Percentiles rank a stretch among this genome's conserved stretches.
These are phyloP conservation scores for Solanum bulbocastanum DNA, from an alignment of 257 asterid species.

Conservation along the genomic window DNA sequence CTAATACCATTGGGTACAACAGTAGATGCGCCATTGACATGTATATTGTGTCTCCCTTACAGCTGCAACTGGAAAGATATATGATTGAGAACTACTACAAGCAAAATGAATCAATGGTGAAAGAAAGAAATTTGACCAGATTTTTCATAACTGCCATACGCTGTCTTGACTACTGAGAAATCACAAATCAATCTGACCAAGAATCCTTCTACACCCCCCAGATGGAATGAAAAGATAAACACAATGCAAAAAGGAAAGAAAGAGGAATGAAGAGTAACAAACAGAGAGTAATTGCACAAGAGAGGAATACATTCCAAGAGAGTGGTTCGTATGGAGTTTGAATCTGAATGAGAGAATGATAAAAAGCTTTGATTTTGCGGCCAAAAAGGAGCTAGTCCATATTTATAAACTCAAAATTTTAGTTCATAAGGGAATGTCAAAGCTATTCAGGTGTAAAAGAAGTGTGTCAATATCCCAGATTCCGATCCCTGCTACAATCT, in stretches of 20 bases:
- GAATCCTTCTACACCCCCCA: not conserved
- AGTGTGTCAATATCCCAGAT: not conserved
- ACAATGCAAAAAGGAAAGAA: not conserved
- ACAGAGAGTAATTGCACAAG: not conserved
- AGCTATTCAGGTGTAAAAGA: not conserved
- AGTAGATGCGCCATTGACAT: constrained; percentile 89
- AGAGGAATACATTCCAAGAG: not conserved
- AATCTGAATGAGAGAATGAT: not conserved
- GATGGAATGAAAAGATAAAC: not conserved
- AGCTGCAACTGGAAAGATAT: not conserved
- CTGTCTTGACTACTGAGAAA: not conserved
- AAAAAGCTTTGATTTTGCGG: not conserved
- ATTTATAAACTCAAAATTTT: not conserved
- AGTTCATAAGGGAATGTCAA: not conserved
- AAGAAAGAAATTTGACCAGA: not conserved
- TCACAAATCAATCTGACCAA: not conserved
- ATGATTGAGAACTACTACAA: not conserved
- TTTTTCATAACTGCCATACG: not conserved
- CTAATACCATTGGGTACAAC: constrained; percentile 78
- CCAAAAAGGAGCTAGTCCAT: not conserved
- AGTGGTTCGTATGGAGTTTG: not conserved
- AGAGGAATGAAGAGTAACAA: not conserved
- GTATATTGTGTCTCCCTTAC: not conserved
- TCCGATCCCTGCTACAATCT: not conserved
- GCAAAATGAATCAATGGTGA: not conserved